These are phyloP conservation scores for Pichia nakasei DNA, from an alignment of 805 yeast species.

Conservation along the genomic window DNA sequence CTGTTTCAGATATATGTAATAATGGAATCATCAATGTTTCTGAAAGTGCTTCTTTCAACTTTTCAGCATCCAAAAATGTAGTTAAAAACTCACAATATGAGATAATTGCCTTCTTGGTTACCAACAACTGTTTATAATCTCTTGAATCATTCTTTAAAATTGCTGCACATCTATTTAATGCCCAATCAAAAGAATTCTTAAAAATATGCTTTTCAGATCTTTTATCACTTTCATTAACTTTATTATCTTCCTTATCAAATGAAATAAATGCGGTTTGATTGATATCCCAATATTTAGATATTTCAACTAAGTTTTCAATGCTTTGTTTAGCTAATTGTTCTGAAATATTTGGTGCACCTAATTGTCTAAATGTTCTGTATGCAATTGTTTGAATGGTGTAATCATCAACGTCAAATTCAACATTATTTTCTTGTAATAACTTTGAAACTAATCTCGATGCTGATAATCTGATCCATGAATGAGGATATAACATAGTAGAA, in stretches of 20 bases:
- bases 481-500: constrained; percentile 67
- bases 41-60: constrained; percentile 34
- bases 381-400: constrained; percentile 52
- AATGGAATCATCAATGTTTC: constrained; percentile 22
- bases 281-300: constrained; percentile 55
- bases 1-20: constrained; percentile 28
- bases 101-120: constrained; percentile 59
- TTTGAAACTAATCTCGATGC: constrained; percentile 52
- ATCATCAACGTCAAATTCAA: constrained; percentile 35
- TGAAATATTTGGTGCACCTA: constrained; percentile 69
- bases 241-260: constrained; percentile 9
- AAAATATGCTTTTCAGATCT: constrained; percentile 12
- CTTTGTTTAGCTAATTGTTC: constrained; percentile 54
- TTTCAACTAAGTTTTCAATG: constrained; percentile 55
- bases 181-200: constrained; percentile 45
- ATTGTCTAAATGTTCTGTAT: constrained; percentile 61
- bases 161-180: constrained; percentile 51
- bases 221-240: constrained; percentile 16
- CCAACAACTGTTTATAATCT: constrained; percentile 40
- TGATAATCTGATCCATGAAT: constrained; percentile 78
- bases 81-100: constrained; percentile 58
- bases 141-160: constrained; percentile 58
- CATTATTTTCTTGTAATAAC: constrained; percentile 31
- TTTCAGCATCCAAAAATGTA: constrained; percentile 38
- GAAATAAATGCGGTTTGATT: constrained; percentile 30